These are phyloP conservation scores for Trichocladium uniseriatum DNA, from an alignment of 495 filamentous ascomycete genomes.

Conservation along the genomic window DNA sequence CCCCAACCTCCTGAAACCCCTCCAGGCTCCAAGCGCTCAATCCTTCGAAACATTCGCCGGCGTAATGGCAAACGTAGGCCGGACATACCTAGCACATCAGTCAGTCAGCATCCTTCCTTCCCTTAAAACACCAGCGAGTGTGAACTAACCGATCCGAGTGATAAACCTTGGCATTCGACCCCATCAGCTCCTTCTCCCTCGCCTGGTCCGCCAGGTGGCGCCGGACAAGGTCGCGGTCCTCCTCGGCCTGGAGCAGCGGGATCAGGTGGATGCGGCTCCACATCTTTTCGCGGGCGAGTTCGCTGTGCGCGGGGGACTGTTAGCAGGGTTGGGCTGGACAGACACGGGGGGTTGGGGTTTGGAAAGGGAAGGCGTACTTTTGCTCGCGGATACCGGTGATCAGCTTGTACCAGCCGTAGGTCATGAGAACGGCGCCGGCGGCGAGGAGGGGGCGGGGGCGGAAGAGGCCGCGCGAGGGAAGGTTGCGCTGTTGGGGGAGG, in stretches of 20 bases:
- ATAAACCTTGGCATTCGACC: constrained; percentile 69
- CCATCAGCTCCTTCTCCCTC: constrained; percentile 81
- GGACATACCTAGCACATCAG: constrained; percentile 50
- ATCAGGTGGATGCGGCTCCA: constrained; percentile 91
- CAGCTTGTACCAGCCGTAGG: constrained; percentile 79
- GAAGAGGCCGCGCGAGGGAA: constrained; percentile 79
- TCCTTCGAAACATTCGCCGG: constrained; percentile 48
- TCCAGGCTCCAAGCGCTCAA: neutral
- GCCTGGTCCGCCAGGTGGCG: constrained; percentile 75
- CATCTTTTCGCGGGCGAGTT: constrained; percentile 93
- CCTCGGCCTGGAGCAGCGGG: constrained; percentile 87
- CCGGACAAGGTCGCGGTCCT: constrained; percentile 87
- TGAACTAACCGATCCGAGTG: constrained; percentile 71
- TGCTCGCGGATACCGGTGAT: constrained; percentile 72
- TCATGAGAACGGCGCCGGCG: constrained; percentile 65
- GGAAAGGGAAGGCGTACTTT: constrained; percentile 51
- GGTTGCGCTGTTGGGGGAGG: constrained; percentile 57
- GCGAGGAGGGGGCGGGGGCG: constrained; percentile 66
- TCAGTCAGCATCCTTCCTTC: constrained; percentile 3
- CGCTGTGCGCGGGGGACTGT: no score
- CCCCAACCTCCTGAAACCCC: neutral
- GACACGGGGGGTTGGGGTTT: neutral
- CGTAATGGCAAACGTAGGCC: constrained; percentile 58
- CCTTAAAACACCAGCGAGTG: neutral
- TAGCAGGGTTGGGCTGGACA: no score